Base-by-base conservation (phyloP, 1,284 basidiomycete species). In the Apiotrichum domesticum region DNA sequence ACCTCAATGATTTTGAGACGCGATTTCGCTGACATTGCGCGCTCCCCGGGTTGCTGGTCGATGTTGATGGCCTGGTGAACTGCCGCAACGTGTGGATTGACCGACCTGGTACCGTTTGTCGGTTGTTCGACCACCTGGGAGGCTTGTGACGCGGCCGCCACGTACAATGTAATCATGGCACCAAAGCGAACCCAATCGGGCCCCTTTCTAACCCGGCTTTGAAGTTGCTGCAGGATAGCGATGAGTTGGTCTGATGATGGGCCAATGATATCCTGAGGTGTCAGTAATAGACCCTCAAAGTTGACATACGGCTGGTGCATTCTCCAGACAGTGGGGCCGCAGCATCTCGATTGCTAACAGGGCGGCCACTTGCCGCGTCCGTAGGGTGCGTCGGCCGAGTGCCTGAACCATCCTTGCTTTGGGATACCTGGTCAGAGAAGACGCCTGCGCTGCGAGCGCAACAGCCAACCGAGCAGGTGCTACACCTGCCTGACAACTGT, bases 321-420 rank as follows among this genome's bases (percentile, higher is more conserved):
- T 13, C 13, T 37, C 29, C 2, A 15, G n/a, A 3, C 21, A 41
- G 4, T 35, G 37, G 6, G 56, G 55, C 3, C 45, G 8, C 1
- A 56, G 46, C 6, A 60, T 33, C 32, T 29, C 37, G 0, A 41
- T 35, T 1, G 55, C 49, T 0, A 53, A 14, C 48, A 53, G 51
- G 4, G 45, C 46, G 9, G 42, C 45, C 2, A 47, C n/a, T 1
- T 13, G n/a, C 2, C 55, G 52, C 15, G 45, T n/a, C 0, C n/a
- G 32, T 1, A 21, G 8, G 2, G 42, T 46, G 3, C 41, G 32
- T 21, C 32, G 41, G 1, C 58, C 55, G 1, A 60, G 49, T 0
- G 53, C 43, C 11, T 48, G 53, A 35, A 60, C 21, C 3, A 52
- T 46, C 1, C 42, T 35, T 6, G 44, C 49, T 29, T 57, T 48